Conservation (phyloP, 495 filamentous ascomycete species). For the Lophium mytilinum region DNA sequence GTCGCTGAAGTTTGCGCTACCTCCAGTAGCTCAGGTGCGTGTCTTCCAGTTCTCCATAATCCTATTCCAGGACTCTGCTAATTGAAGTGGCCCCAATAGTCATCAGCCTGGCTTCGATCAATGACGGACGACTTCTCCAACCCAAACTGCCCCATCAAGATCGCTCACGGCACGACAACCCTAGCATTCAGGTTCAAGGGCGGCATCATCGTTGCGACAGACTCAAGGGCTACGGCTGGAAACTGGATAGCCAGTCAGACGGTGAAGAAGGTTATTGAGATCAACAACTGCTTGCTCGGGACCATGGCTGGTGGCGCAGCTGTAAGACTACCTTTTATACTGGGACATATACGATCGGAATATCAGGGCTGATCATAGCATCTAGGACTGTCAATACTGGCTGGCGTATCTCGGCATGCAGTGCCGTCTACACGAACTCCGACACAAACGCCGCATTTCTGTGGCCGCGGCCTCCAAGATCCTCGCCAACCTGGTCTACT, state of each 20-base stretch:
- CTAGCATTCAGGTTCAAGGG: conserved; percentile 95
- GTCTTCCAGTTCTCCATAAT: conserved; percentile 1
- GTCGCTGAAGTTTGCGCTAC: conserved; percentile 85
- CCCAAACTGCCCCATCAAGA: conserved; percentile 94
- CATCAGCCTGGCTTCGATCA: conserved; percentile 86
- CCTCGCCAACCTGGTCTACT: conserved; percentile 93
- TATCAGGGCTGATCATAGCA: neutral
- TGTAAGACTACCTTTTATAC: conserved; percentile 40
- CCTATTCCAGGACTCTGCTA: neutral
- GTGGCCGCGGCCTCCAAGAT: conserved; percentile 98
- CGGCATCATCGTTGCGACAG: conserved; percentile 95
- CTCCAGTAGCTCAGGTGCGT: conserved; percentile 83
- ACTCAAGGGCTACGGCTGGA: conserved; percentile 91
- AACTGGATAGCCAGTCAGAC: conserved; percentile 99
- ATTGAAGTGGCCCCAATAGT: conserved; percentile 39
- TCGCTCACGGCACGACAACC: conserved; percentile 98
- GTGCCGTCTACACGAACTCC: conserved; percentile 96
- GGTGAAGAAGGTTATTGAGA: conserved; percentile 98
- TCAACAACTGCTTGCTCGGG: conserved; percentile 81
- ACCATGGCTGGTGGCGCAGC: conserved; percentile 99
- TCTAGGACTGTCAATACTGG: conserved; percentile 97
- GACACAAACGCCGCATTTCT: conserved; percentile 96
- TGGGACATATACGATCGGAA: neutral
- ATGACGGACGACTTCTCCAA: conserved; percentile 96
- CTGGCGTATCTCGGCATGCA: conserved; percentile 97